Evolutionary conservation across 1,284 basidiomycete genomes (phyloP).

Genomic region (Rhodotorula sp.): DNA sequence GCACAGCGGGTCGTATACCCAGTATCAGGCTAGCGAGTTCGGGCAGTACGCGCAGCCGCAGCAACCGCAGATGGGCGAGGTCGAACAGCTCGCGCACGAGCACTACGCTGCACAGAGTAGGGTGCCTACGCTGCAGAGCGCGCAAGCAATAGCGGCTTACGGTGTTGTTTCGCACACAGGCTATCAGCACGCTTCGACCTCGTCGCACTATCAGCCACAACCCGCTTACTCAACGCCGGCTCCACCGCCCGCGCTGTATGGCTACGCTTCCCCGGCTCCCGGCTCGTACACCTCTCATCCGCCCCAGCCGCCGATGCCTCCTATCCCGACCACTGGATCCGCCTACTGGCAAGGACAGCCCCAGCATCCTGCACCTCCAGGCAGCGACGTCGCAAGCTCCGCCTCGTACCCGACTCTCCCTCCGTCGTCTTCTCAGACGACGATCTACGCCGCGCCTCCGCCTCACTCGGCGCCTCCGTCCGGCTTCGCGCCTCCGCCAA

Average conservation of each 20-base stretch:
- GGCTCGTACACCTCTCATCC: background rate
- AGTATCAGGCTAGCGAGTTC: slow-evolving; percentile 10
- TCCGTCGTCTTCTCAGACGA: slow-evolving; percentile 3
- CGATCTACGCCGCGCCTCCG: slow-evolving; percentile 15
- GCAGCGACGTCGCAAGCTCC: background rate
- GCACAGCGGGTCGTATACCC: background rate
- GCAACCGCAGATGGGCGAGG: slow-evolving; percentile 11
- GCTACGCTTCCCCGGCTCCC: background rate
- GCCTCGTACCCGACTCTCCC: slow-evolving; percentile 10
- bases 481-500: background rate
- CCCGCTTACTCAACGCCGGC: background rate
- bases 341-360: slow-evolving; percentile 11
- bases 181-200: slow-evolving; percentile 4
- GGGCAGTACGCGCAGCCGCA: slow-evolving; percentile 8
- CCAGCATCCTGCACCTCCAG: background rate
- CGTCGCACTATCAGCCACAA: slow-evolving; percentile 1
- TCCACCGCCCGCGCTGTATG: slow-evolving; percentile 4
- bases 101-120: slow-evolving; percentile 20
- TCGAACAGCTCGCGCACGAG: slow-evolving; percentile 19
- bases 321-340: slow-evolving; percentile 22
- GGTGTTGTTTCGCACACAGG: background rate
- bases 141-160: background rate
- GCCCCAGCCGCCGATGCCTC: slow-evolving; percentile 11
- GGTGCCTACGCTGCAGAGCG: background rate
- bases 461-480: background rate